A percentile compares a stretch with the other conserved stretches of the same genome.
These are phyloP conservation scores for Camillea tinctor DNA, from an alignment of 2,329 filamentous ascomycete species.

Conservation along the genomic window DNA sequence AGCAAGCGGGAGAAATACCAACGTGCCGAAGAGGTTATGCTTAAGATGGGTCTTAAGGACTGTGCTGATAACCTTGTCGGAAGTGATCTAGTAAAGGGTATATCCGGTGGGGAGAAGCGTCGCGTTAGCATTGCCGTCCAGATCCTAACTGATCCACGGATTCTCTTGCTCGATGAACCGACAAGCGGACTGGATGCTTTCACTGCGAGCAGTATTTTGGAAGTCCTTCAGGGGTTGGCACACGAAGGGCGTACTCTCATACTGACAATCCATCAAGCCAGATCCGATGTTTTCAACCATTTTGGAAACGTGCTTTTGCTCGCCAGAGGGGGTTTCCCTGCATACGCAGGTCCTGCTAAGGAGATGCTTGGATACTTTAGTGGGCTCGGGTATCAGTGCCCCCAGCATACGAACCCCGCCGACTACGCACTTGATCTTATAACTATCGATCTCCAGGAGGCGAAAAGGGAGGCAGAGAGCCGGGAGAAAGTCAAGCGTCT, in stretches of 20 bases:
- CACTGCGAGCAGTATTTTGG: constrained; percentile 73
- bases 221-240: constrained; percentile 68
- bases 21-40: constrained; percentile 67
- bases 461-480: constrained; percentile 59
- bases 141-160: constrained; percentile 70
- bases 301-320: constrained; percentile 72
- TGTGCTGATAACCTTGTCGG: constrained; percentile 75
- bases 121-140: constrained; percentile 77
- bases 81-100: constrained; percentile 71
- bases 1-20: constrained; percentile 63
- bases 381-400: constrained; percentile 61
- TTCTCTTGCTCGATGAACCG: constrained; percentile 73
- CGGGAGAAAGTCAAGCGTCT: constrained; percentile 60
- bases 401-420: constrained; percentile 69
- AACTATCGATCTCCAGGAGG: constrained; percentile 70
- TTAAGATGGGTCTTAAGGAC: constrained; percentile 76
- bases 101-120: constrained; percentile 77
- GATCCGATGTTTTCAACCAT: constrained; percentile 68
- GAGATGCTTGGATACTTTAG: constrained; percentile 67
- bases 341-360: constrained; percentile 63
- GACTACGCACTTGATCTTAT: constrained; percentile 78
- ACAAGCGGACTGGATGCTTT: constrained; percentile 76
- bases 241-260: constrained; percentile 72
- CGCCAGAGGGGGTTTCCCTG: constrained; percentile 65
- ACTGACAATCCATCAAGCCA: constrained; percentile 75